Conservation (phyloP, 176 grass and related monocot genomes). For the Rhynchospora pubera region DNA sequence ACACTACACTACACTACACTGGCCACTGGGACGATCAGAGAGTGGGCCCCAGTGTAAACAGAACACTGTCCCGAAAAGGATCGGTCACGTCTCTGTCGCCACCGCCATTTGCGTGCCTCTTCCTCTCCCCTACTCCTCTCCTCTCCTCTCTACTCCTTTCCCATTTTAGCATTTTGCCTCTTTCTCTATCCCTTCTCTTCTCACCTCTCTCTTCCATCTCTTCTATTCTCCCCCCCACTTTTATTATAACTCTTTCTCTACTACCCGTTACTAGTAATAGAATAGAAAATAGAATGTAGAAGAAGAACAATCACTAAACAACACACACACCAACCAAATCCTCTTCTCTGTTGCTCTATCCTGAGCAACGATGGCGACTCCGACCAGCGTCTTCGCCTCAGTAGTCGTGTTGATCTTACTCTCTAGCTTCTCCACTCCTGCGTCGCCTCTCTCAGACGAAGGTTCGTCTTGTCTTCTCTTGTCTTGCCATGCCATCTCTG, state of each 20-base stretch:
- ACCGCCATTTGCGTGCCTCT: slow-evolving; percentile 42
- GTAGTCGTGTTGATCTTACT: neutral
- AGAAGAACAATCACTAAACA: slow-evolving; percentile 1
- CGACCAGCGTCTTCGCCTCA: neutral
- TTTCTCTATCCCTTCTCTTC: neutral
- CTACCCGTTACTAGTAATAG: too few species aligned
- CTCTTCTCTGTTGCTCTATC: neutral
- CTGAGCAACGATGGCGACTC: neutral
- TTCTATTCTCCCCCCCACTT: neutral
- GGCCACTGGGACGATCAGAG: neutral
- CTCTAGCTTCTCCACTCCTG: neutral
- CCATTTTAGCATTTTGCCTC: slow-evolving; percentile 6
- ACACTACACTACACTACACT: too few species aligned
- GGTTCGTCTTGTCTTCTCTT: slow-evolving; percentile 13
- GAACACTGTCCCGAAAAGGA: slow-evolving; percentile 50
- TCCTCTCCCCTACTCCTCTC: neutral
- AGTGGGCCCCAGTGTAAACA: neutral
- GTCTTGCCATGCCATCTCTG: neutral
- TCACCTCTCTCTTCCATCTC: too few species aligned
- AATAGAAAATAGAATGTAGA: slow-evolving; percentile 14
- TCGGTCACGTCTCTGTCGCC: slow-evolving; percentile 91
- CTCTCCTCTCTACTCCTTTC: slow-evolving; percentile 22
- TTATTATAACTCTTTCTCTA: neutral
- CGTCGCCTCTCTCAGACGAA: slow-evolving; percentile 31
- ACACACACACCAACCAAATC: neutral